Conservation (phyloP, 2,329 filamentous ascomycete species). For the Pseudogymnoascus sp. region DNA sequence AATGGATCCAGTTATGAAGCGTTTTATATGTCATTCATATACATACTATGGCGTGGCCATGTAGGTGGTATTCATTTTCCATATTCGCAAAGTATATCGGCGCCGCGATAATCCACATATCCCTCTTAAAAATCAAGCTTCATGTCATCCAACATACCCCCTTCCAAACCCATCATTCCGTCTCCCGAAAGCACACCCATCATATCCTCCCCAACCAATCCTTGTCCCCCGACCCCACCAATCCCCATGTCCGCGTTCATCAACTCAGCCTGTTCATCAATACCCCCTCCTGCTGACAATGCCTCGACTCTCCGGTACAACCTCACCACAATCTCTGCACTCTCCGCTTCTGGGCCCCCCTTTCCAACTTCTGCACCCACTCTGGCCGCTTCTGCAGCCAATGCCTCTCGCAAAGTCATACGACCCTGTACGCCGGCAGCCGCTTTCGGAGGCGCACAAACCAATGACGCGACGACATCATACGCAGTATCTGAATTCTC, state of each 20-base stretch:
- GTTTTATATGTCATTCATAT: background rate
- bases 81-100: background rate
- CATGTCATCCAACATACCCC: slow-evolving; percentile 13
- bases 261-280: slow-evolving; percentile 13
- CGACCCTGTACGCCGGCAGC: slow-evolving; percentile 23
- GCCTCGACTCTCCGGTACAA: slow-evolving; percentile 28
- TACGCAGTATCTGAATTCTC: slow-evolving; percentile 55
- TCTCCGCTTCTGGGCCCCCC: background rate
- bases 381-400: slow-evolving; percentile 14
- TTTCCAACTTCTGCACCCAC: background rate
- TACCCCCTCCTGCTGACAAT: slow-evolving; percentile 12
- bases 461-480: slow-evolving; percentile 60
- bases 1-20: background rate
- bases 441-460: slow-evolving; percentile 52
- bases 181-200: slow-evolving; percentile 11
- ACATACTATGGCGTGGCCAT: background rate
- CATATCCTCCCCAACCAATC: slow-evolving; percentile 9
- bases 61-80: background rate
- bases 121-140: slow-evolving; percentile 12
- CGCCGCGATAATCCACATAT: background rate
- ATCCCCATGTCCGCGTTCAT: background rate
- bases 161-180: slow-evolving; percentile 12
- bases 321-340: slow-evolving; percentile 25
- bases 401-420: slow-evolving; percentile 25
- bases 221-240: background rate